Conservation (phyloP, 1,139 yeast species). For the Diutina mesorugosa region DNA sequence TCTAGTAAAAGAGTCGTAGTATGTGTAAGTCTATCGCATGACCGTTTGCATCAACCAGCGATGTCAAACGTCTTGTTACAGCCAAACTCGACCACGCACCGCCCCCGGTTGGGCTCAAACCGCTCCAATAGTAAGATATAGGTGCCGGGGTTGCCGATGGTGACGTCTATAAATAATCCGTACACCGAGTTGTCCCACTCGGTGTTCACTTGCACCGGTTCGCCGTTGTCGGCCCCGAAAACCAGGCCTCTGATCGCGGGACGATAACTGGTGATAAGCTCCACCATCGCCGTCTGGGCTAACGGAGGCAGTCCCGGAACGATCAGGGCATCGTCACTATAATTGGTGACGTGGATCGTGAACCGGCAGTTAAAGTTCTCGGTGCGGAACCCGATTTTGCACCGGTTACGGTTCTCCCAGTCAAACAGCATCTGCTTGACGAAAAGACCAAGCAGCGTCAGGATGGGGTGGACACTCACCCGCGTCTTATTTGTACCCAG, state of each 20-base stretch:
- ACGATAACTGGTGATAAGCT: conserved; percentile 15
- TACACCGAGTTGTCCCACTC: conserved; percentile 29
- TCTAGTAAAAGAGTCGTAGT: too few relatives aligned
- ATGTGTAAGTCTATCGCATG: too few relatives aligned
- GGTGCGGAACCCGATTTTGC: conserved; percentile 17
- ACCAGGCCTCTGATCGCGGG: conserved; percentile 33
- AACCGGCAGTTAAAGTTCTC: conserved; percentile 12
- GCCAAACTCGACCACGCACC: conserved; percentile 25
- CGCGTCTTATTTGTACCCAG: background rate
- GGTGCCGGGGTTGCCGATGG: conserved; percentile 9
- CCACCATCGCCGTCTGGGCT: conserved; percentile 6
- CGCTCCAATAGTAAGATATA: conserved; percentile 33
- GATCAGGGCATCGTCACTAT: conserved; percentile 8
- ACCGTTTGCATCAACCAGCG: background rate
- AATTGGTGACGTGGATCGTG: conserved; percentile 16
- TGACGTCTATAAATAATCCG: conserved; percentile 30
- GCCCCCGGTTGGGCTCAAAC: conserved; percentile 34
- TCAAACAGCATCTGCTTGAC: conserved; percentile 10
- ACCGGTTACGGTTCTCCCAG: conserved; percentile 29
- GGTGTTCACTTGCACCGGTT: conserved; percentile 21
- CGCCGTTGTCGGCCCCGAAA: conserved; percentile 16
- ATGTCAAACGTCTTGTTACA: conserved; percentile 6
- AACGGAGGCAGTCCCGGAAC: conserved; percentile 4
- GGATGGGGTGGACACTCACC: background rate
- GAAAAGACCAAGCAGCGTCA: conserved; percentile 23